Evolutionary conservation across 163 green algal genomes (phyloP), one percentile per base, ranked within the genome.

Genomic region (Dunaliella salina): DNA sequence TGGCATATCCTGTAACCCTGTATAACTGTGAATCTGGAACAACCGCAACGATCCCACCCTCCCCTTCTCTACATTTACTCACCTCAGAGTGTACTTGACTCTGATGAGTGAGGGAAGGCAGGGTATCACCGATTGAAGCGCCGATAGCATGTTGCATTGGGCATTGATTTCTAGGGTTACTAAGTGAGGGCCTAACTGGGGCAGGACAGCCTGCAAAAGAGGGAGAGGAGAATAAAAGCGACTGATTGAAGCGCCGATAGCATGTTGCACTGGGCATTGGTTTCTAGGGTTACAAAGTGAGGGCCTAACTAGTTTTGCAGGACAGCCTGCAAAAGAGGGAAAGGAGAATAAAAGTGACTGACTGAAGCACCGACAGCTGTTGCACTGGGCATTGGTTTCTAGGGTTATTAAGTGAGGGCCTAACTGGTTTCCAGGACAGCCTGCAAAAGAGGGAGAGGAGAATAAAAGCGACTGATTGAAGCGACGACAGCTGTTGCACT

Each of bases 211-310:
- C 83, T 86, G 83, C 24, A 75, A 33, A 4, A 83, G 1, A 18
- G 79, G 79, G 30, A n/a, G n/a, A n/a, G n/a, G n/a, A n/a, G n/a
- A n/a, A n/a, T n/a, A n/a, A n/a, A n/a, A n/a, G n/a, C 30, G 18
- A 71, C 29, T 0, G 84, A 75, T 33, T 69, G 40, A 15, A 87
- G 75, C 35, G 81, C 81, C 35, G 75, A 75, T 0, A 87, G 78
- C 84, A 87, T 83, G 84, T 87, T 87, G 72, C 75, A 82, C 45
- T 87, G 84, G 26, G 45, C 84, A 29, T 87, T 87, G 45, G 84
- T 29, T 24, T 87, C 78, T 26, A 87, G 34, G 11, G 34, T 32
- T 0, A 33, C 35, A 0, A 87, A 75, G 24, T 30, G 69, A 26
- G 84, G 25, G 4, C 63, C 72, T 25, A 87, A 26, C 24, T 25